Evolutionary conservation across 2,329 filamentous ascomycete species (phyloP).

Genomic region (Venturia nashicola): DNA sequence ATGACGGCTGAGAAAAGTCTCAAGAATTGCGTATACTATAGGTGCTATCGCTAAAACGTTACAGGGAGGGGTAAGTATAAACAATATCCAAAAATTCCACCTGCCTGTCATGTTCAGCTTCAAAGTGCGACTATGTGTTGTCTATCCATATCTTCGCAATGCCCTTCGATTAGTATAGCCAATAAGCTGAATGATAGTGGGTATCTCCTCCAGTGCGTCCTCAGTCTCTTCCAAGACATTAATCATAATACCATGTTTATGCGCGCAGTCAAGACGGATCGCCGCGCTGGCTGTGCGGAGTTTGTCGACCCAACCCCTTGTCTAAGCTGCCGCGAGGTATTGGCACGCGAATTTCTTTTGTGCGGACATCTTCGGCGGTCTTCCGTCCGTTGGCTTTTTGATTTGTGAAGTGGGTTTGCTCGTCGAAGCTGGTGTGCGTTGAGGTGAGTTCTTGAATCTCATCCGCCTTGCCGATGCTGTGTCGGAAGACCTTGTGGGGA

Average conservation of each 20-base stretch:
- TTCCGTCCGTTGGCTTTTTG: not conserved
- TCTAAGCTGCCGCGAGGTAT: slow-evolving; percentile 3
- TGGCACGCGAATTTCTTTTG: slow-evolving; percentile 1
- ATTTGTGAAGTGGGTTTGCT: not conserved
- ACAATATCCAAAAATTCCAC: not conserved
- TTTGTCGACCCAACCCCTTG: not conserved
- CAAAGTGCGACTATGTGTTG: not conserved
- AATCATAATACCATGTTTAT: not conserved
- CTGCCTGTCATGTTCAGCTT: not conserved
- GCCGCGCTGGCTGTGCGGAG: not conserved
- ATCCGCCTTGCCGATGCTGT: not conserved
- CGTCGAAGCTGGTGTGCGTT: slow-evolving; percentile 1
- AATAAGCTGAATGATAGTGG: not conserved
- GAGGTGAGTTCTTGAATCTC: slow-evolving; percentile 5
- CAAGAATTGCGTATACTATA: too few species aligned
- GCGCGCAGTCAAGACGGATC: not conserved
- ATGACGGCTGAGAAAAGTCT: too few species aligned
- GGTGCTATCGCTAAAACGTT: not conserved
- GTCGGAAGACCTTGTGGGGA: slow-evolving; percentile 6
- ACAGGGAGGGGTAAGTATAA: not conserved
- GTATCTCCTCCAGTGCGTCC: not conserved
- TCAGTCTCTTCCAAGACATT: not conserved
- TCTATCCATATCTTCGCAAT: not conserved
- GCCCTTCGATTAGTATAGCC: not conserved
- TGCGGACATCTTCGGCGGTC: not conserved